A percentile compares a stretch with the other conserved stretches of the same genome.
phyloP scores from a whole-genome alignment of 805 yeast species.

The Huiozyma sinensis region DNA sequence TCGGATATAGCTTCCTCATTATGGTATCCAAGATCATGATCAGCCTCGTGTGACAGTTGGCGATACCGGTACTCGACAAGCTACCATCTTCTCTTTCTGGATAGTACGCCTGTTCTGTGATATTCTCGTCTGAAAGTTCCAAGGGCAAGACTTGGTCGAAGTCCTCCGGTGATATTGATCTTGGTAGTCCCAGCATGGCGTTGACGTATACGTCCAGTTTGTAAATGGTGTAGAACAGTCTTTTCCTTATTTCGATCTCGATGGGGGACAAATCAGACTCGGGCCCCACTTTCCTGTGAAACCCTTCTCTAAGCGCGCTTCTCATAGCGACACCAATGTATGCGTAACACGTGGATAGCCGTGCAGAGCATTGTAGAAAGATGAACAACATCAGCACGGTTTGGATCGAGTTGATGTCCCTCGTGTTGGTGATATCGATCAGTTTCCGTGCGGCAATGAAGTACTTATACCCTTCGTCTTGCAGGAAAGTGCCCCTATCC shows the following conservation, averaged over 20 bases:
- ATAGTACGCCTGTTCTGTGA: conserved; percentile 45
- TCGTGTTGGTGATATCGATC: conserved; percentile 77
- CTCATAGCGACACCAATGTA: conserved; percentile 84
- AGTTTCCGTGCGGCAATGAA: conserved; percentile 78
- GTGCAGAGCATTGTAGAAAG: conserved; percentile 76
- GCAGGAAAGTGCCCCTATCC: conserved; percentile 25
- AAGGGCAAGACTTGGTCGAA: conserved; percentile 79
- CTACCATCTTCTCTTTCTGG: conserved; percentile 18
- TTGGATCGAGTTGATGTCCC: conserved; percentile 75
- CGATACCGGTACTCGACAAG: conserved; percentile 39
- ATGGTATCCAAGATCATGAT: conserved; percentile 62
- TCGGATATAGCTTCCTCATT: conserved; percentile 63
- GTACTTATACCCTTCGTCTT: conserved; percentile 67
- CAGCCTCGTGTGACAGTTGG: conserved; percentile 74
- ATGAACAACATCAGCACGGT: conserved; percentile 78
- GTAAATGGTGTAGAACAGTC: conserved; percentile 80
- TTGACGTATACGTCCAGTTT: conserved; percentile 87
- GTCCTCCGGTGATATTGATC: conserved; percentile 65
- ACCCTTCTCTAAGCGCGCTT: conserved; percentile 75
- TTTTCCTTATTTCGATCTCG: conserved; percentile 73
- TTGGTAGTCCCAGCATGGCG: conserved; percentile 79
- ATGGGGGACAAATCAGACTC: conserved; percentile 42
- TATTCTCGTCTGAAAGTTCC: conserved; percentile 78
- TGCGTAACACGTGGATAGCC: conserved; percentile 81
- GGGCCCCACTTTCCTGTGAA: conserved; percentile 60